Evolutionary conservation across 805 yeast species (phyloP).

Genomic region (Candida fluviatilis): DNA sequence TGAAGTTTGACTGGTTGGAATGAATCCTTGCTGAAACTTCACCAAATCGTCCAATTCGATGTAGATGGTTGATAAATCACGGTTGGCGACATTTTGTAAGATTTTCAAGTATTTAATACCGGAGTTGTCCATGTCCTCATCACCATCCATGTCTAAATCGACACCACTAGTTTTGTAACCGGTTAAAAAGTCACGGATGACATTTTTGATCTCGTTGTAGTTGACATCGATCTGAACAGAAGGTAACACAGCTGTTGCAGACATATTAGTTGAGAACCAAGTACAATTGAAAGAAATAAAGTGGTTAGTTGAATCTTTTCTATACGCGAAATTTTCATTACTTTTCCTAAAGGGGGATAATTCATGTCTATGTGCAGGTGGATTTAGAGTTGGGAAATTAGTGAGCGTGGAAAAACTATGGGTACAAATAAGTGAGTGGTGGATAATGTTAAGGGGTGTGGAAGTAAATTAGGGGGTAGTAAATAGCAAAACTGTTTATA

Average conservation of each 20-base stretch:
- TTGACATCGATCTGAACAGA: slow-evolving; percentile 68
- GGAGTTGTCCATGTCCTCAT: slow-evolving; percentile 17
- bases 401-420: too few relatives aligned
- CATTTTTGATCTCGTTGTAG: slow-evolving; percentile 58
- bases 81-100: slow-evolving; percentile 78
- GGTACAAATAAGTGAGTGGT: too few relatives aligned
- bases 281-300: too few relatives aligned
- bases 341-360: slow-evolving; percentile 2
- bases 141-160: slow-evolving; percentile 15
- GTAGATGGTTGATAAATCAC: slow-evolving; percentile 64
- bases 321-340: neutral
- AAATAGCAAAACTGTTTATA: too few relatives aligned
- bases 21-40: slow-evolving; percentile 33
- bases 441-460: too few relatives aligned
- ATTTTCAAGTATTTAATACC: slow-evolving; percentile 62
- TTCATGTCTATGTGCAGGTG: neutral
- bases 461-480: too few relatives aligned
- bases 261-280: slow-evolving; percentile 4
- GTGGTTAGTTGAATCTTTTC: too few relatives aligned
- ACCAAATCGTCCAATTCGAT: slow-evolving; percentile 84
- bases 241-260: slow-evolving; percentile 42
- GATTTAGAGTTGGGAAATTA: too few relatives aligned
- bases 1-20: slow-evolving; percentile 12
- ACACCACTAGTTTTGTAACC: slow-evolving; percentile 48
- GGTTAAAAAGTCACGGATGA: slow-evolving; percentile 60